phyloP scores from a whole-genome alignment of 1,139 yeast species.

The Groenewaldozyma auringiensis region DNA sequence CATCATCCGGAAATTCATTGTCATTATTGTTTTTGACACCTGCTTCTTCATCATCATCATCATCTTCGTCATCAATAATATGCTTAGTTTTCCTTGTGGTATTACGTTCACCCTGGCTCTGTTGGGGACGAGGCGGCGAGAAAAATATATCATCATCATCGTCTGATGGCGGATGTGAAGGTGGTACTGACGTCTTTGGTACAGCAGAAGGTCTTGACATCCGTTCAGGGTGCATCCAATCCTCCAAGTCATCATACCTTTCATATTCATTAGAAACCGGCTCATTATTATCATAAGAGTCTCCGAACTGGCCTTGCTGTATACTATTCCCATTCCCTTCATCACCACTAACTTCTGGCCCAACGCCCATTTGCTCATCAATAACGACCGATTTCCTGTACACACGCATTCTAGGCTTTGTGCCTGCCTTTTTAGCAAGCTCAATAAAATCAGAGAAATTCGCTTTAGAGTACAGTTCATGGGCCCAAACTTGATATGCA shows the following conservation, averaged over 20 bases:
- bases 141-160: not conserved
- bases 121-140: not conserved
- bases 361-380: slow-evolving; percentile 2
- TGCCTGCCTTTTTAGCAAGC: slow-evolving; percentile 29
- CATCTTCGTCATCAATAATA: slow-evolving; percentile 5
- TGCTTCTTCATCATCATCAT: slow-evolving; percentile 9
- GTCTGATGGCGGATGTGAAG: not conserved
- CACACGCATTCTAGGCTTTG: slow-evolving; percentile 21
- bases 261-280: too few species aligned
- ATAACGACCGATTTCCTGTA: not conserved
- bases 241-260: not conserved
- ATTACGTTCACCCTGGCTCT: not conserved
- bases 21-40: not conserved
- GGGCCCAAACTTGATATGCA: slow-evolving; percentile 82
- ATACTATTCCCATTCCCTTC: not conserved
- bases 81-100: not conserved
- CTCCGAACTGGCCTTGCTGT: not conserved
- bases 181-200: not conserved
- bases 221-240: not conserved
- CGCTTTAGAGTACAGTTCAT: slow-evolving; percentile 70
- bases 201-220: too few species aligned
- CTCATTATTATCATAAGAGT: not conserved
- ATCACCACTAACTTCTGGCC: not conserved
- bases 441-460: slow-evolving; percentile 54
- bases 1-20: slow-evolving; percentile 9